Base-by-base conservation (phyloP, 2,329 filamentous ascomycete species). In the Ophiostoma piceae region DNA sequence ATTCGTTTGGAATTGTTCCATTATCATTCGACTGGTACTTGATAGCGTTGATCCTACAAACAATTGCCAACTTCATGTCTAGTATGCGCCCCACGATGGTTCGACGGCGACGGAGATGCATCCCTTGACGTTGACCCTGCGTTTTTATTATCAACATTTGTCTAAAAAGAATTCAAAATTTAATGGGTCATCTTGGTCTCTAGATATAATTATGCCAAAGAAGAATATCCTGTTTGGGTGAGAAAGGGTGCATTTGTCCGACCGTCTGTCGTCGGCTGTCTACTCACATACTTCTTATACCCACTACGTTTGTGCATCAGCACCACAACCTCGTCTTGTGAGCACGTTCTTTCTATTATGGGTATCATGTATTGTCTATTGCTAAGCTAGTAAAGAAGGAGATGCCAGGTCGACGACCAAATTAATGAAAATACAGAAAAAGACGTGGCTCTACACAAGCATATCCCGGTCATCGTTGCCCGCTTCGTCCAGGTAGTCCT, bases 401-500 rank as follows among this genome's bases (percentile, higher is more conserved):
- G 5, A 35, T 35, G 35, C 35, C 8, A 35, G 35, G 35, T 35
- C 4, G 3, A 35, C 35, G 35, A 35, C 8, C 5, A 8, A 35
- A 35, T 2, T 8, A 35, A 35, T 6, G 5, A 35, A 35, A 35
- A 35, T 6, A 35, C 35, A 5, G 8, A 35, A 35, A 6, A 35
- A 35, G 4, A 35, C 35, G 35, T 12, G 22, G 37, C 51, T 12
- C 9, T n/a, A 67, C 2, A 67, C 66, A n/a, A 67, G 11, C 66
- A 54, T 67, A 29, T 67, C 43, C 26, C 65, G 65, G 37, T 66
- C 37, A 26, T 67, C 66, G 9, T 67, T 26, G 16, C 12, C 66
- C 26, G 29, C 66, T 4, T 32, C 43, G 5, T 29, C 14, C 8
- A 19, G 41, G 4, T 9, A 75, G 12, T 76, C 80, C 2, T 81